Conservation (phyloP, 495 filamentous ascomycete species). For the Jackrogersella multiformis region DNA sequence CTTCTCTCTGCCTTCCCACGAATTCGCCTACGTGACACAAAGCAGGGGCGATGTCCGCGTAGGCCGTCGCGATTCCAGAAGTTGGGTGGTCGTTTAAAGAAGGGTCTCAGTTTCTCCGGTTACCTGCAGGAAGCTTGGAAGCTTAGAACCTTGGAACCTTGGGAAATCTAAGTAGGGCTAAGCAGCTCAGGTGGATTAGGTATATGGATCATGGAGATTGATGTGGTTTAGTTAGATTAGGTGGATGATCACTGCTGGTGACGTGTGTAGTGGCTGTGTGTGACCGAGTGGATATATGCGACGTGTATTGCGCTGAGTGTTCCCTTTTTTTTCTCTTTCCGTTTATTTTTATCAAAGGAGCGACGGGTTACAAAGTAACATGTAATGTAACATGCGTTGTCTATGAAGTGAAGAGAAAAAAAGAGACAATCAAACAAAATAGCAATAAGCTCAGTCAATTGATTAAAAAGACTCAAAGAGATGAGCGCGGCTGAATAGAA, state of each 20-base stretch:
- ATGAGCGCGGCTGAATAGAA: constrained; percentile 19
- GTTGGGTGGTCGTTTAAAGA: constrained; percentile 25
- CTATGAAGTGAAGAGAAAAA: constrained; percentile 2
- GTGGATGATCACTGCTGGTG: constrained; percentile 32
- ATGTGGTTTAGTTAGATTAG: constrained; percentile 21
- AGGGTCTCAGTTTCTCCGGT: constrained; percentile 33
- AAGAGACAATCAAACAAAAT: constrained; percentile 6
- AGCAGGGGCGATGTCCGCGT: constrained; percentile 24
- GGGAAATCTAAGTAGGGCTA: not conserved
- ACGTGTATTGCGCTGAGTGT: constrained; percentile 34
- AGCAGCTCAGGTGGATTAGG: constrained; percentile 2
- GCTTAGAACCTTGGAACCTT: constrained; percentile 6
- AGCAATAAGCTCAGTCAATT: not conserved
- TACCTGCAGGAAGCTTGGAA: constrained; percentile 29
- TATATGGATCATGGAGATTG: constrained; percentile 6
- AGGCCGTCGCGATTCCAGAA: constrained; percentile 34
- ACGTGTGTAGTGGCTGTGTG: constrained; percentile 34
- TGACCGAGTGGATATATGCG: constrained; percentile 29
- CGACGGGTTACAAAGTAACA: constrained; percentile 27
- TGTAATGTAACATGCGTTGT: not conserved
- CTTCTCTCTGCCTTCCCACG: constrained; percentile 25
- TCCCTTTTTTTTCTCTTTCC: constrained; percentile 2
- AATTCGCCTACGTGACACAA: constrained; percentile 23
- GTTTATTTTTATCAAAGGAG: constrained; percentile 32
- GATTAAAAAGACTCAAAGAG: not conserved